Evolutionary conservation across 768 basidiomycete genomes (phyloP), one percentile per base, ranked within the genome.

Genomic region (Leucocoprinus leucothites): DNA sequence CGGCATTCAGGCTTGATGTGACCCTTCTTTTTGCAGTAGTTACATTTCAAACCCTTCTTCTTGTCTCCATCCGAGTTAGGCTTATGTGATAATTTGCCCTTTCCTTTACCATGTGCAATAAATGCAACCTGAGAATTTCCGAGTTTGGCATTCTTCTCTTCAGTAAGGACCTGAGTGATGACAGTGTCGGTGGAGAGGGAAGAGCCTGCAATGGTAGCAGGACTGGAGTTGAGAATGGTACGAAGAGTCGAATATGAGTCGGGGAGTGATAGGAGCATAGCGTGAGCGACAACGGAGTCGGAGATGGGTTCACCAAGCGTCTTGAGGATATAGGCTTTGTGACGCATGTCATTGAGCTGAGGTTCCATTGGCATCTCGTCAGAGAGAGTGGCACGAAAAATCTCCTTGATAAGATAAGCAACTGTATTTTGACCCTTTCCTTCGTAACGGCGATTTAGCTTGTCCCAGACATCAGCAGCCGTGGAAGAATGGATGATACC

Each of bases 11-110:
- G 5, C 28, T 60, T 63, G 19, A 51, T 48, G 48, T 63, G 61
- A n/a, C 61, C 57, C 38, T 57, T 57, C 55, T 60, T 60, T 25
- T 57, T 56, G 40, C 61, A 63, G 52, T 63, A 55, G 19, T 52
- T 1, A 25, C 59, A 63, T n/a, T 44, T 60, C 14, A n/a, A n/a
- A n/a, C 46, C 22, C 11, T 36, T n/a, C 43, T 51, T 58, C 25
- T 56, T 43, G 4, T 18, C 52, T 2, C 46, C 40, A n/a, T 18
- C 9, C 13, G 9, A 19, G 5, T n/a, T 18, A 2, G 16, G 4
- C 8, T 8, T 16, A 9, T 9, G 9, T n/a, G 28, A n/a, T 3
- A 46, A 41, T 18, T 25, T 36, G 24, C 28, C 54, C 22, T 59
- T 59, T 40, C 2, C 51, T 55, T 59, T 58, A 52, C 9, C 31